These are phyloP conservation scores for Clarireedia monteithiana DNA, from an alignment of 2,329 filamentous ascomycete species.

Conservation along the genomic window DNA sequence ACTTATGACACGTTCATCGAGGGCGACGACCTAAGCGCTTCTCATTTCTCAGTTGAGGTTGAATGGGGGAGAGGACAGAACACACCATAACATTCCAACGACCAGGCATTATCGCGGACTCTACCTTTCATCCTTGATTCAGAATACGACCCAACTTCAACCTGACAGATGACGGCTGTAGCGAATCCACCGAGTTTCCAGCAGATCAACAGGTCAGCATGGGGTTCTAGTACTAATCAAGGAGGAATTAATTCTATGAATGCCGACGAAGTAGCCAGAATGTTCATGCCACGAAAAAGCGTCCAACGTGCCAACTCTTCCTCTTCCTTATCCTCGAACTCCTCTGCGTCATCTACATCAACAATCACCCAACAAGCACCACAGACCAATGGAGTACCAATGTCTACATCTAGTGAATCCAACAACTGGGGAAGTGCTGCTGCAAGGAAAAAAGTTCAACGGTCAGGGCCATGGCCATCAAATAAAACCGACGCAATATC, in stretches of 20 bases:
- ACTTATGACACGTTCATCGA: constrained; percentile 6
- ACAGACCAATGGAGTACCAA: constrained; percentile 50
- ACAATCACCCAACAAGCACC: constrained; percentile 55
- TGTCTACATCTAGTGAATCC: constrained; percentile 20
- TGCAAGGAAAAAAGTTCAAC: constrained; percentile 40
- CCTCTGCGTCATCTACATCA: constrained; percentile 52
- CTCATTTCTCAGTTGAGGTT: constrained; percentile 14
- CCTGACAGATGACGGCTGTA: constrained; percentile 54
- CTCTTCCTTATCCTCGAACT: constrained; percentile 55
- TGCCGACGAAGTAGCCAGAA: constrained; percentile 75
- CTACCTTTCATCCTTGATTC: constrained; percentile 3
- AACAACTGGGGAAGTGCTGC: constrained; percentile 32
- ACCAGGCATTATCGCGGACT: constrained; percentile 9
- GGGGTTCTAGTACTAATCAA: constrained; percentile 52
- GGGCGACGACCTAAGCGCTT: constrained; percentile 14
- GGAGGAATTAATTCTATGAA: constrained; percentile 64
- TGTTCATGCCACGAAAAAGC: constrained; percentile 84
- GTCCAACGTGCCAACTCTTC: constrained; percentile 85
- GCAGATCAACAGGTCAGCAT: constrained; percentile 57
- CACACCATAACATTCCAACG: constrained; percentile 6
- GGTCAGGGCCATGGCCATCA: constrained; percentile 52
- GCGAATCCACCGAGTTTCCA: constrained; percentile 56
- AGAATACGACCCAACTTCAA: background rate
- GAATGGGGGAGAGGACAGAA: constrained; percentile 12
- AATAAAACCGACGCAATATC: constrained; percentile 59